Evolutionary conservation across 2,329 filamentous ascomycete genomes (phyloP).

Genomic region (Cryphonectria radicalis): DNA sequence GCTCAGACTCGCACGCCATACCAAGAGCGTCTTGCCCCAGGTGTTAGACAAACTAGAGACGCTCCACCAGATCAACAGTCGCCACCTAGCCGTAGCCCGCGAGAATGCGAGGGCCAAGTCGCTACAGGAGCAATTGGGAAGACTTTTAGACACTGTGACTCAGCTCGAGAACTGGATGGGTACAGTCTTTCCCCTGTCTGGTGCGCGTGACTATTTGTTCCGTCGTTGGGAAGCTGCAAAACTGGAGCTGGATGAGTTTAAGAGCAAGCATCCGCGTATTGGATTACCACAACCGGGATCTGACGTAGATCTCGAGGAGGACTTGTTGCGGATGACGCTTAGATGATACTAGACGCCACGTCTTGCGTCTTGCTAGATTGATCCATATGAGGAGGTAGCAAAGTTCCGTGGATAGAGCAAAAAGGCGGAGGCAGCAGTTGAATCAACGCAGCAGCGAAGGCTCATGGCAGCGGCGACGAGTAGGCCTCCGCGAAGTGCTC

Average conservation of each 20-base stretch:
- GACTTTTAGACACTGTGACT: not conserved
- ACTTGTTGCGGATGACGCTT: not conserved
- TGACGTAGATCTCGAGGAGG: not conserved
- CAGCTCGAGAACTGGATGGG: not conserved
- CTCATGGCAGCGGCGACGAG: too few species aligned
- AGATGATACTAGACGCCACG: not conserved
- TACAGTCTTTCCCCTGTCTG: not conserved
- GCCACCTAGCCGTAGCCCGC: not conserved
- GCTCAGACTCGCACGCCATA: not conserved
- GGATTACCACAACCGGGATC: not conserved
- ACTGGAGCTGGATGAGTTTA: not conserved
- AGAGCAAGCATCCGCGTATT: not conserved
- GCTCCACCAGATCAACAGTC: not conserved
- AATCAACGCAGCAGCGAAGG: too few species aligned
- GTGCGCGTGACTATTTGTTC: not conserved
- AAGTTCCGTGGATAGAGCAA: too few species aligned
- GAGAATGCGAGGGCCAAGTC: not conserved
- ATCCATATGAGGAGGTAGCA: too few species aligned
- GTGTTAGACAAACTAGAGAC: not conserved
- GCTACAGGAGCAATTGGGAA: not conserved
- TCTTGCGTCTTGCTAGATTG: too few species aligned
- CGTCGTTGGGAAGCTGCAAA: not conserved
- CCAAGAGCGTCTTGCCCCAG: not conserved
- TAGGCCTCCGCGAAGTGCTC: too few species aligned
- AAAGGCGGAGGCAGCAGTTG: too few species aligned